Base-by-base conservation (phyloP, 495 filamentous ascomycete species). In the Penicillium herquei region DNA sequence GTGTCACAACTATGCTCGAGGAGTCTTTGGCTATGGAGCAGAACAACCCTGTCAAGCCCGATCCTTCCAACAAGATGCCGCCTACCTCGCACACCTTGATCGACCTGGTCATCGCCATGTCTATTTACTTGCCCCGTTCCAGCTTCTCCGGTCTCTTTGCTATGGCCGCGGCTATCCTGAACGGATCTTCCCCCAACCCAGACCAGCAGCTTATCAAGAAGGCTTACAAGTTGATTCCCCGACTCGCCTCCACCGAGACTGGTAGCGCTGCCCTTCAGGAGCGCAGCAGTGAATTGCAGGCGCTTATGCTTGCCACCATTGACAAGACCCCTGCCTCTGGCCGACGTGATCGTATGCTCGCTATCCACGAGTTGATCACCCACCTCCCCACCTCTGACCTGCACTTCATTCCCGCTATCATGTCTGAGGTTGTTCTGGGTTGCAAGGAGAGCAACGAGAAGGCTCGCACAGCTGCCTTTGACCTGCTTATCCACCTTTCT, bases 181-280 rank as follows among this genome's bases (percentile, higher is more conserved):
- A 86, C 60, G 86, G 84, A 59, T 49, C 59, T 21, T 63, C 65
- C 3, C 50, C 64, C 58, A 52, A 70, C 67, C 32, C 65, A 41
- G 95, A 98, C 58, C 88, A 94, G 26, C 93, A 97, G 65, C 78
- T 98, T n/a, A 91, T 98, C 69, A 98, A 98, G 83, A 98, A 98
- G 74, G 93, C 94, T 3, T 98, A 98, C 78, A 97, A 98, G 71
- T 79, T 98, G 46, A 91, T 98, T 51, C 93, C 94, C 7, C 84
- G 93, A 32, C 81, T 98, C 41, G 87, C 89, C 3, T 84, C 88
- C 32, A 92, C 91, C 7, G 80, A 85, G n/a, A 78, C 73, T 30
- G 95, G 95, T 13, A 78, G 77, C 34, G 72, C 73, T 6, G 91
- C 92, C 12, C 80, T 98, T 6, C 61, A 79, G 57, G 84, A 89